Evolutionary conservation across 1,284 basidiomycete species (phyloP).

Genomic region (Ceraceosorus guamensis): DNA sequence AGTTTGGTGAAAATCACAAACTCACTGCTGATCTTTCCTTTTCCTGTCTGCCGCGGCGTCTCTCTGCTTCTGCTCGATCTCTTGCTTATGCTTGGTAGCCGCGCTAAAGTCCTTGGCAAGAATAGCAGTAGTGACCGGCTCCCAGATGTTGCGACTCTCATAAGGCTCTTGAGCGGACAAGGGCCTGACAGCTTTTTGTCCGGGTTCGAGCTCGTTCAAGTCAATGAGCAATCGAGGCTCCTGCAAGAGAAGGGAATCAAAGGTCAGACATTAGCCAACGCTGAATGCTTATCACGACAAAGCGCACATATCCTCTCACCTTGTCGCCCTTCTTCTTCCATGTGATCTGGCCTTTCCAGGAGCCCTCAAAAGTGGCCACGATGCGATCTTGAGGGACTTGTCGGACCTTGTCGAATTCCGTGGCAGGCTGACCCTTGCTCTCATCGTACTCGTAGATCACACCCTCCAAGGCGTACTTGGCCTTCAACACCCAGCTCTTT

Average conservation of each 20-base stretch:
- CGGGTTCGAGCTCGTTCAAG: constrained; percentile 63
- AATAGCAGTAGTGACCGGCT: constrained; percentile 61
- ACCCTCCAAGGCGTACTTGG: constrained; percentile 81
- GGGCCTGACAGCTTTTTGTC: constrained; percentile 78
- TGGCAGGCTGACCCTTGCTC: constrained; percentile 55
- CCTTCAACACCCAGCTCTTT: constrained; percentile 78
- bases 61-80: constrained; percentile 40
- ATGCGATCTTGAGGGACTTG: constrained; percentile 74
- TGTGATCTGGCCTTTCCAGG: constrained; percentile 74
- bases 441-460: constrained; percentile 70
- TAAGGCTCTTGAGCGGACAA: constrained; percentile 67
- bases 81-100: constrained; percentile 40
- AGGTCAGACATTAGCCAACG: constrained; percentile 8
- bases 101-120: constrained; percentile 69
- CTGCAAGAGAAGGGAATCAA: constrained; percentile 46
- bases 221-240: constrained; percentile 71
- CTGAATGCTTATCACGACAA: neutral
- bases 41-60: constrained; percentile 35
- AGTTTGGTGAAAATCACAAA: constrained; percentile 36
- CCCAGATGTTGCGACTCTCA: constrained; percentile 86
- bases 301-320: constrained; percentile 44
- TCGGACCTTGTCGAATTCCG: constrained; percentile 72
- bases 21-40: constrained; percentile 25
- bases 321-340: constrained; percentile 66
- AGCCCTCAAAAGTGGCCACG: constrained; percentile 76